Conservation (phyloP, 1,139 yeast species). For the Lodderomyces beijingensis region DNA sequence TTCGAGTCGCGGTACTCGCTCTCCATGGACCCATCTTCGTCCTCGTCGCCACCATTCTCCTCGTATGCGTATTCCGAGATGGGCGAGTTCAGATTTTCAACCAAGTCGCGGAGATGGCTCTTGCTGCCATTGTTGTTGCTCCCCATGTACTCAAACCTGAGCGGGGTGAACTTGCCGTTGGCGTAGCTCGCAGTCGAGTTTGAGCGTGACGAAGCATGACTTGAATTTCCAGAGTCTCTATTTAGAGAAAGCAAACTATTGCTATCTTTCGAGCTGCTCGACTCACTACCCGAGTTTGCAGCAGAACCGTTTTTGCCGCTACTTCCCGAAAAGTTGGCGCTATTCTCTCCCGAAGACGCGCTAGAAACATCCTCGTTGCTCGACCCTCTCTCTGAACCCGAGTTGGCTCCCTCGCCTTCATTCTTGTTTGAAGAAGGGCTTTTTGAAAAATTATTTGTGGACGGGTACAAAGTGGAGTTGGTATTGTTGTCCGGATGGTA, state of each 20-base stretch:
- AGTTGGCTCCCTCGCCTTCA: slow-evolving; percentile 4
- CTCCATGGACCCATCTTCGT: slow-evolving; percentile 10
- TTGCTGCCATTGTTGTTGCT: slow-evolving; percentile 1
- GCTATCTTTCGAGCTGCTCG: slow-evolving; percentile 4
- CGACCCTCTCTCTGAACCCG: slow-evolving; percentile 6
- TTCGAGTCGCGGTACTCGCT: slow-evolving; percentile 1
- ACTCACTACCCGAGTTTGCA: slow-evolving; percentile 1
- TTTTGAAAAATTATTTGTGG: slow-evolving; percentile 2
- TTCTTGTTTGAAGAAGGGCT: slow-evolving; percentile 7
- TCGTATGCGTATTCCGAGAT: slow-evolving; percentile 1
- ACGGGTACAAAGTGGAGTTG: background rate
- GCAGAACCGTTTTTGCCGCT: slow-evolving; percentile 2
- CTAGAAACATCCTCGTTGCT: slow-evolving; percentile 5
- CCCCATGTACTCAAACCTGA: background rate
- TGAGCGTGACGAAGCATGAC: slow-evolving; percentile 6
- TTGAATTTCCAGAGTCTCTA: slow-evolving; percentile 6
- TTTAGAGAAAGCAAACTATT: slow-evolving; percentile 7
- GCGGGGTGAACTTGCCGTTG: slow-evolving; percentile 3
- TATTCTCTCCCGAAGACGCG: slow-evolving; percentile 3
- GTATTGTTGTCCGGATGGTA: background rate
- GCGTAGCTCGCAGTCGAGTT: slow-evolving; percentile 3
- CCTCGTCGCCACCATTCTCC: slow-evolving; percentile 5
- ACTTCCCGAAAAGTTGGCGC: slow-evolving; percentile 1
- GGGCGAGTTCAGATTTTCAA: slow-evolving; percentile 2
- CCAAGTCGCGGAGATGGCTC: slow-evolving; percentile 4